phyloP scores from a whole-genome alignment of 768 basidiomycete genomes.

The Asterophora parasitica region DNA sequence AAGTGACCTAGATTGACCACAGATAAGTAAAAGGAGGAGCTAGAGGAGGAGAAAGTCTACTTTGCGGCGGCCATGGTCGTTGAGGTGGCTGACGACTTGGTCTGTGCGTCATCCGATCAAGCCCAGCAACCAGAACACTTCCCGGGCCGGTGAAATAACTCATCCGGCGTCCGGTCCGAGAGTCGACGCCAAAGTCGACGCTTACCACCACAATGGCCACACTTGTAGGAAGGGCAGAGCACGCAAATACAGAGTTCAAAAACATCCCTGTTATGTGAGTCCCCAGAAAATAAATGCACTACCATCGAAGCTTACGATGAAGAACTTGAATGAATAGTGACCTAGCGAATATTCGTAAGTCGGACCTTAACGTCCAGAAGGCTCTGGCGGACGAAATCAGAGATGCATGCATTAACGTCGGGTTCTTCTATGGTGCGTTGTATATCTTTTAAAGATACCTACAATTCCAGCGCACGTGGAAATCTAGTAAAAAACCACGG shows the following conservation, averaged over 20 bases:
- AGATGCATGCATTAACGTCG: constrained; percentile 75
- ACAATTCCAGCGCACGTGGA: neutral
- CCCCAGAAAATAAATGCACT: neutral
- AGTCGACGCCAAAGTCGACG: neutral
- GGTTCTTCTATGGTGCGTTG: constrained; percentile 74
- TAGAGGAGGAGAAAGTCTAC: constrained; percentile 19
- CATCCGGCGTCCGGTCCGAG: too few species aligned
- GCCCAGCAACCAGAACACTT: neutral
- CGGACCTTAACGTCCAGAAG: constrained; percentile 32
- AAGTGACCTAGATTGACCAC: constrained; percentile 38
- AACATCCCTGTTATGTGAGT: constrained; percentile 35
- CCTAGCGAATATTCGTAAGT: constrained; percentile 33
- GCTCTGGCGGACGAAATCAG: constrained; percentile 55
- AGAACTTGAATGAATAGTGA: constrained; percentile 30
- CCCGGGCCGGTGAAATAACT: too few species aligned
- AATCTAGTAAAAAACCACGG: constrained; percentile 71
- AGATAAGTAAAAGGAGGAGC: neutral
- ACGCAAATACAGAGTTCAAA: constrained; percentile 24
- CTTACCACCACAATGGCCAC: constrained; percentile 16
- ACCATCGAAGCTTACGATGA: neutral
- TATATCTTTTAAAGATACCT: neutral
- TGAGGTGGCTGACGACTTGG: neutral
- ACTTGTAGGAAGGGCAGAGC: constrained; percentile 19
- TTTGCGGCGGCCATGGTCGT: constrained; percentile 32
- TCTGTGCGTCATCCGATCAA: neutral